Conservation (phyloP, 257 asterid species). For the Nicotiana undulata region DNA sequence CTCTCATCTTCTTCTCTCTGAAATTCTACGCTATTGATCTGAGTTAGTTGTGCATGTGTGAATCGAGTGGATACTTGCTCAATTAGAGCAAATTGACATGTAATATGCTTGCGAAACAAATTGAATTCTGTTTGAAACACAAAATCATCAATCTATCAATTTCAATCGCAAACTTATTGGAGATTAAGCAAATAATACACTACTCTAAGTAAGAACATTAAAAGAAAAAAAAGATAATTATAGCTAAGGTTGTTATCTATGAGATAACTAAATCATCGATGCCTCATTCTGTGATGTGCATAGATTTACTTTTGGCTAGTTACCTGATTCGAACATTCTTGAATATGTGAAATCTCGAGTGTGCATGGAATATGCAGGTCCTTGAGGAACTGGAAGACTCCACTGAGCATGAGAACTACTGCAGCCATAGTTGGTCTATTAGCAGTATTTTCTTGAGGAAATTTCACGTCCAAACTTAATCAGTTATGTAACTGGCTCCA, state of each 20-base stretch:
- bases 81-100: too few species aligned
- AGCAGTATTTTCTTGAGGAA: slow-evolving; percentile 8
- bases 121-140: too few species aligned
- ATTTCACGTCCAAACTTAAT: background rate
- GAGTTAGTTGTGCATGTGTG: too few species aligned
- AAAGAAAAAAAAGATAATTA: background rate
- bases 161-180: too few species aligned
- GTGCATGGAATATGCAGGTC: slow-evolving; percentile 12
- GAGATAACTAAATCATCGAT: background rate
- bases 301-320: background rate
- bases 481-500: background rate
- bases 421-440: slow-evolving; percentile 24
- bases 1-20: too few species aligned
- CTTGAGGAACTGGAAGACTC: slow-evolving; percentile 10
- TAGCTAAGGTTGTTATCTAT: background rate
- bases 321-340: background rate
- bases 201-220: too few species aligned
- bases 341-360: background rate
- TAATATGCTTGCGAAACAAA: background rate
- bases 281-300: background rate
- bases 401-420: slow-evolving; percentile 21
- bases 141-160: too few species aligned
- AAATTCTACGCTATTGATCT: too few species aligned
- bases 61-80: too few species aligned
- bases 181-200: too few species aligned